Conservation (phyloP, 352 stramenopile genomes). For the Phytophthora hybrid region DNA sequence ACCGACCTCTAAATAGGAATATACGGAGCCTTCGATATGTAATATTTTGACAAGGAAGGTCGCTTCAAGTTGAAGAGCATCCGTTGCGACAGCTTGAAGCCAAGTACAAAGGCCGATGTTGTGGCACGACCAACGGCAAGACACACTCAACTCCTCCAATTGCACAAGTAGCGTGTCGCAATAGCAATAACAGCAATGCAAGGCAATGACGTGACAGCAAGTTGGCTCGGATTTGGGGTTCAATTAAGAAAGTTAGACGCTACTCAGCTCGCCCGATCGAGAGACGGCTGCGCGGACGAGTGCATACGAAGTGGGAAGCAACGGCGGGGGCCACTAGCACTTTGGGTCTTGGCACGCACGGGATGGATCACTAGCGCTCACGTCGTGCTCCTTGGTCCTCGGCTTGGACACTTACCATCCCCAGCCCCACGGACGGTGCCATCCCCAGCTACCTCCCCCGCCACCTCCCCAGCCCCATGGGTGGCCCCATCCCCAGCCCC, state of each 20-base stretch:
- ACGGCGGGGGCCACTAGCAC: no score
- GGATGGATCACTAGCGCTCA: no score
- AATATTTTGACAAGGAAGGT: background rate
- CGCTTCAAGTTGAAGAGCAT: background rate
- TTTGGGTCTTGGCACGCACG: no score
- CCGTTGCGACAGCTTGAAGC: no score
- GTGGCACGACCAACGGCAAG: no score
- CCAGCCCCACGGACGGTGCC: slow-evolving; percentile 20
- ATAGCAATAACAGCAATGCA: background rate
- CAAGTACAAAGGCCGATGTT: no score
- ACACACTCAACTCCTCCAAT: no score
- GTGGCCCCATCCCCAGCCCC: slow-evolving; percentile 19
- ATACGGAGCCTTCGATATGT: no score
- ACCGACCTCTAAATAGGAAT: no score
- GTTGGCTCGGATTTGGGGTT: background rate
- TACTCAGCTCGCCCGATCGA: background rate
- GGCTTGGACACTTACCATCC: background rate
- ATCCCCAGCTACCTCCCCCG: background rate
- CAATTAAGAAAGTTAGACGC: background rate
- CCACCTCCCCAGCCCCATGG: background rate
- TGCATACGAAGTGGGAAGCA: background rate
- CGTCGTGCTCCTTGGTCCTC: background rate
- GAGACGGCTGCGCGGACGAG: background rate
- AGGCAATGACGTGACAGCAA: background rate
- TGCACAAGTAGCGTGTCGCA: background rate